Percentiles rank a stretch among this genome's conserved stretches.
These are phyloP conservation scores for Colletotrichum shisoi DNA, from an alignment of 2,329 filamentous ascomycete genomes.

Conservation along the genomic window DNA sequence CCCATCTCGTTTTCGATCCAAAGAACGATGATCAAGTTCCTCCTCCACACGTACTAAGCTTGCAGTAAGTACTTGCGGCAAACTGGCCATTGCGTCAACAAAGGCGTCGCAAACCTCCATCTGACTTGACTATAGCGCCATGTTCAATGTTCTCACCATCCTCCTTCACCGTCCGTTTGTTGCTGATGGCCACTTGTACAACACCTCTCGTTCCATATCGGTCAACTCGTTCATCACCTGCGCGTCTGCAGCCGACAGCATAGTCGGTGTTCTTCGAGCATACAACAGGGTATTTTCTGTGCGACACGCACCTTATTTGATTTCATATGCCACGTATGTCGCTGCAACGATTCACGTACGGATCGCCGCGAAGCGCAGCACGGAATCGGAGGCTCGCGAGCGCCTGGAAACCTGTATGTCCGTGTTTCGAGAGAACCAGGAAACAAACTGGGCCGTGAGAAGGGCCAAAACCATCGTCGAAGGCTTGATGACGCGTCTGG, in stretches of 20 bases:
- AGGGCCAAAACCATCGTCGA: slow-evolving; percentile 56
- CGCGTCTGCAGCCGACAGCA: slow-evolving; percentile 55
- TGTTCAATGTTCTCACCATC: slow-evolving; percentile 61
- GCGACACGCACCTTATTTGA: slow-evolving; percentile 59
- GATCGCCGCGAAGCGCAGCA: slow-evolving; percentile 56
- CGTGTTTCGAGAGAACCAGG: slow-evolving; percentile 58
- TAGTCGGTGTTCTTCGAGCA: slow-evolving; percentile 53
- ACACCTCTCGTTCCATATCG: slow-evolving; percentile 51
- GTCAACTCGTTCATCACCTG: slow-evolving; percentile 57
- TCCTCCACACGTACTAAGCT: slow-evolving; percentile 56
- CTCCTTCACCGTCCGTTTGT: slow-evolving; percentile 64
- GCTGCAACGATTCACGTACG: slow-evolving; percentile 61
- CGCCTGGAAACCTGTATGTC: slow-evolving; percentile 55
- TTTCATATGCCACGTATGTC: slow-evolving; percentile 65
- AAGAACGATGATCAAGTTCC: slow-evolving; percentile 46
- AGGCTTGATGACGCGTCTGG: slow-evolving; percentile 56
- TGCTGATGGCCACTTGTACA: slow-evolving; percentile 58
- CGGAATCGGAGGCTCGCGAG: slow-evolving; percentile 51
- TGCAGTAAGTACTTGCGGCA: slow-evolving; percentile 45
- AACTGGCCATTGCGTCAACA: no score
- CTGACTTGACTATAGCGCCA: slow-evolving; percentile 46
- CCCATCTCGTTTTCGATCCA: slow-evolving; percentile 52
- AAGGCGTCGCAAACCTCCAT: not conserved
- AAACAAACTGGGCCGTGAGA: slow-evolving; percentile 59
- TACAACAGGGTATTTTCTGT: slow-evolving; percentile 58